Evolutionary conservation across 176 grass and related monocot genomes (phyloP).

Genomic region (Puccinellia tenuiflora): DNA sequence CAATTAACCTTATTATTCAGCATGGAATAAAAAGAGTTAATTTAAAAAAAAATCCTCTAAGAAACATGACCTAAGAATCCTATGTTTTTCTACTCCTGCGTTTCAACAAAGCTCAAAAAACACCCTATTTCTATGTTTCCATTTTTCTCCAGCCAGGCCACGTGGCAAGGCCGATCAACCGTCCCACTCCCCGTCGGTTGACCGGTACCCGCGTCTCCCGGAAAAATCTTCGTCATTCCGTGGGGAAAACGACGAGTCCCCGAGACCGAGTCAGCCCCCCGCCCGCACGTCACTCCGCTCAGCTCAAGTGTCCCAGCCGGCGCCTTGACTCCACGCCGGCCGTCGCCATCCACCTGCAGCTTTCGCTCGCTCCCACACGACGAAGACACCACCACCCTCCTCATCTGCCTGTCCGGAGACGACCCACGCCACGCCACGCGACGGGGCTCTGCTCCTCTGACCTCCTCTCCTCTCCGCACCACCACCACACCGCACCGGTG

Average conservation of each 20-base stretch:
- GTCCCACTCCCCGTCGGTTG: too few species aligned
- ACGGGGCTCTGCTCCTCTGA: background rate
- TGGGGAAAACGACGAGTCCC: constrained; percentile 8
- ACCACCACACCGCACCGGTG: background rate
- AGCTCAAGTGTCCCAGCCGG: constrained; percentile 1
- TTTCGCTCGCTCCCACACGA: background rate
- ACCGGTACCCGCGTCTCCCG: background rate
- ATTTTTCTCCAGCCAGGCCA: too few species aligned
- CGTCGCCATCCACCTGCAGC: constrained; percentile 26
- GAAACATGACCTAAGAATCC: too few species aligned
- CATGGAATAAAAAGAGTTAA: too few species aligned
- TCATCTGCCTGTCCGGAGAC: background rate
- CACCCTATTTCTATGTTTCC: too few species aligned
- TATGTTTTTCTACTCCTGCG: too few species aligned
- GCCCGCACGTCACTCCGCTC: constrained; percentile 34
- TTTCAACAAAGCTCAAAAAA: too few species aligned
- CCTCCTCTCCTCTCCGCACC: background rate
- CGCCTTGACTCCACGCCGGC: constrained; percentile 33
- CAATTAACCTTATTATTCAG: too few species aligned
- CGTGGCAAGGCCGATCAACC: too few species aligned
- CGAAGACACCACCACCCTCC: background rate
- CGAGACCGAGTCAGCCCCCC: constrained; percentile 28
- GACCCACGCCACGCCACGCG: background rate
- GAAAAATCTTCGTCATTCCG: background rate
- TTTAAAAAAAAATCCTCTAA: too few species aligned